Evolutionary conservation across 169 alveolate species (phyloP), one percentile per base, ranked within the genome.

Genomic region (Miamiensis avidus): DNA sequence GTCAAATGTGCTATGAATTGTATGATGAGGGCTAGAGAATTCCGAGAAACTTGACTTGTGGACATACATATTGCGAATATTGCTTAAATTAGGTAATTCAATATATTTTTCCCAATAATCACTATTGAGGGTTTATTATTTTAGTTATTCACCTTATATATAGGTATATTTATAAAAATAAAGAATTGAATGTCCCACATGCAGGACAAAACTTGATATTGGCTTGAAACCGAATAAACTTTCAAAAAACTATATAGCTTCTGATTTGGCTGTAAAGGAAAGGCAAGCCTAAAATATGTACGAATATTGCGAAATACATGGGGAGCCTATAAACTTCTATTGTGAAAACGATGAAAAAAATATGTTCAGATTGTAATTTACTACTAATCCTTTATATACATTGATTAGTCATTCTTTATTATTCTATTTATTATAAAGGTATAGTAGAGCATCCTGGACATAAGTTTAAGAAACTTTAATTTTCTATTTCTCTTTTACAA

Each of bases 1-100:
- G 90, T 65, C 87, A 83, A 11, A 86, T 81, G 86, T 86, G 90
- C 72, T 74, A 76, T 79, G 83, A 81, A 16, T 77, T 81, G 4
- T 86, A 86, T 75, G 86, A 78, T n/a, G 81, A 73, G 31, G 65
- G 29, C 27, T 31, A 75, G 28, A 82, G 81, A 75, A 79, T 86
- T 64, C 87, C 90, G 25, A 74, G 90, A 64, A 86, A 86, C 75
- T 75, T 86, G 4, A 65, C 84, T 29, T 86, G 90, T 81, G 90
- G 90, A 20, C 90, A 86, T 81, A 86, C 90, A 25, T 86, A 77
- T 78, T 86, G 90, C 34, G 83, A 82, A 31, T 49, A 64, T 25
- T 86, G 90, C 32, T 79, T 86, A 31, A 74, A 76, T 75, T 81
- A 74, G 32, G 81, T 86, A 32, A 49, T 49, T 49, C 20, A 49